These are phyloP conservation scores for Zymoseptoria pseudotritici DNA, from an alignment of 2,329 filamentous ascomycete species.

Conservation along the genomic window DNA sequence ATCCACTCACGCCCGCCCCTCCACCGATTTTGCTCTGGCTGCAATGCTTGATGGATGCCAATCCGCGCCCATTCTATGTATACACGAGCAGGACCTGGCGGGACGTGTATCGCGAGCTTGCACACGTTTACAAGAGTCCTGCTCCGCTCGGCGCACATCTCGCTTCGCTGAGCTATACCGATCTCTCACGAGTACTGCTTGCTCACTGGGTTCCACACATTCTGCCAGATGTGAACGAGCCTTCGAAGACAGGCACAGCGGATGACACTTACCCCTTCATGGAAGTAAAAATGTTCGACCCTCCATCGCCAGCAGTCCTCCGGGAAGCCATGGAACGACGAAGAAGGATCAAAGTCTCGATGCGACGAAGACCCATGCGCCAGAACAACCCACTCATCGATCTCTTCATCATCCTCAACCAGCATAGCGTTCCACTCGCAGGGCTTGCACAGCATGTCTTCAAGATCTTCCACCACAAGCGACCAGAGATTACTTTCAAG, in stretches of 20 bases:
- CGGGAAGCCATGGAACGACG: neutral
- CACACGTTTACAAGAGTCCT: neutral
- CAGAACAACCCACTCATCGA: conserved; percentile 3
- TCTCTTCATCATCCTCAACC: conserved; percentile 3
- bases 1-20: neutral
- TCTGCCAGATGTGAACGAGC: neutral
- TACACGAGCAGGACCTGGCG: neutral
- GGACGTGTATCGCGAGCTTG: neutral
- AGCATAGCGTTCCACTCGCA: conserved; percentile 2
- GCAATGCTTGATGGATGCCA: neutral
- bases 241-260: neutral
- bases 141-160: neutral
- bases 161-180: neutral
- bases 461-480: conserved; percentile 1
- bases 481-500: neutral
- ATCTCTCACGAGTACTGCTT: neutral
- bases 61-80: neutral
- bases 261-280: neutral
- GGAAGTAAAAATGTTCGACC: neutral
- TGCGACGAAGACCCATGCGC: neutral
- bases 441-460: conserved; percentile 8
- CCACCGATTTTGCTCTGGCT: neutral
- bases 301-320: neutral
- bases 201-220: neutral
- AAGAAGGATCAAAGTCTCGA: neutral